A percentile compares a stretch with the other conserved stretches of the same genome.
Conservation (phyloP, 1,284 basidiomycete genomes). For the Meripilus lineatus region DNA sequence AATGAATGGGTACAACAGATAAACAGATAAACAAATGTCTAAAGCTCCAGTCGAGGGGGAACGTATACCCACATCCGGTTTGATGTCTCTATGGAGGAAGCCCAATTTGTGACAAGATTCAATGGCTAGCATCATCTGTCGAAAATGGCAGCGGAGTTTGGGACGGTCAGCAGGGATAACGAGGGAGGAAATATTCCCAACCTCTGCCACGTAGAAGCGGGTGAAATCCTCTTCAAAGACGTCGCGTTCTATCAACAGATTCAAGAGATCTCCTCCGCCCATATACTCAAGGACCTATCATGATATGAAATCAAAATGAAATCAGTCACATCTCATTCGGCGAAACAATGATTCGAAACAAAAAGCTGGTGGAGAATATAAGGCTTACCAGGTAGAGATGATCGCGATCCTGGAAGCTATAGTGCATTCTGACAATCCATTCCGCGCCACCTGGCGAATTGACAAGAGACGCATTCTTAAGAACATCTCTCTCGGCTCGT, state of each 20-base stretch:
- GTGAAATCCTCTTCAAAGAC: constrained; percentile 94
- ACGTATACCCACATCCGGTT: constrained; percentile 74
- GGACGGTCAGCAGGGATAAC: constrained; percentile 7
- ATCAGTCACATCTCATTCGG: constrained; percentile 35
- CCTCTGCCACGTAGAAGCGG: constrained; percentile 93
- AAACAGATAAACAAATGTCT: too few species aligned
- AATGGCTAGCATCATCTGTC: constrained; percentile 91
- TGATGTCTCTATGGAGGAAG: constrained; percentile 97
- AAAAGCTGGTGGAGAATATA: too few species aligned
- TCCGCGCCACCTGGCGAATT: constrained; percentile 67
- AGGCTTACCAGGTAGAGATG: constrained; percentile 84
- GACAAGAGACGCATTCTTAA: constrained; percentile 76
- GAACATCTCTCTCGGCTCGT: constrained; percentile 84
- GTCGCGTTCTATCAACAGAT: constrained; percentile 91
- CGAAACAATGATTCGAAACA: constrained; percentile 12
- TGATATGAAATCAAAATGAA: constrained; percentile 46
- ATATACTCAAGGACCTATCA: constrained; percentile 85
- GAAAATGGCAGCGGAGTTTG: constrained; percentile 8
- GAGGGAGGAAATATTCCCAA: constrained; percentile 26
- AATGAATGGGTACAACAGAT: too few species aligned
- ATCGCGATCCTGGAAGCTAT: constrained; percentile 90
- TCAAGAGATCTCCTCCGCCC: constrained; percentile 94
- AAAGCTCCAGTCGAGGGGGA: constrained; percentile 14
- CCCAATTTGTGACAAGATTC: constrained; percentile 92
- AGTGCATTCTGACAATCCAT: constrained; percentile 93